A percentile compares a stretch with the other conserved stretches of the same genome.
Evolutionary conservation across 2,329 filamentous ascomycete species (phyloP).

Genomic region (Fusarium avenaceum): DNA sequence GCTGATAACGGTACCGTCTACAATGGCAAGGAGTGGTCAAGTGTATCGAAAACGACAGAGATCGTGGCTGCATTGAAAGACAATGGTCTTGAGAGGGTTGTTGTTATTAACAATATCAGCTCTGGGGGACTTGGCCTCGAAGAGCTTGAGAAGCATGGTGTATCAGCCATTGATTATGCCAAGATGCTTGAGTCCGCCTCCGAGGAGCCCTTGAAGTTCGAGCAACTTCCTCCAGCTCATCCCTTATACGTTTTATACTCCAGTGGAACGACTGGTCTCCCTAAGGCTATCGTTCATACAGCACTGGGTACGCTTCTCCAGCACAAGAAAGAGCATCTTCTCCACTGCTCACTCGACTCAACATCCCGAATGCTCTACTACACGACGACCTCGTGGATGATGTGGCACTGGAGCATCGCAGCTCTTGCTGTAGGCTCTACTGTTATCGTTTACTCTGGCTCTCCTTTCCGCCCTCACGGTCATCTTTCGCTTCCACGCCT

Average conservation of each 20-base stretch:
- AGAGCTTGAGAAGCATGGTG: conserved; percentile 56
- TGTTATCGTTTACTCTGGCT: conserved; percentile 91
- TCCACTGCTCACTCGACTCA: conserved; percentile 85
- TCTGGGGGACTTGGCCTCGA: conserved; percentile 59
- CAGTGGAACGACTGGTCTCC: conserved; percentile 86
- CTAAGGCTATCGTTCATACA: conserved; percentile 96
- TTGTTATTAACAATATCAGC: conserved; percentile 79
- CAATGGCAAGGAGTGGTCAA: conserved; percentile 90
- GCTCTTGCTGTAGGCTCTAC: conserved; percentile 86
- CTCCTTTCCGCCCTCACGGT: conserved; percentile 84
- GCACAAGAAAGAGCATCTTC: conserved; percentile 95
- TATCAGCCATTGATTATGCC: conserved; percentile 61
- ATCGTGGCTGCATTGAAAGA: conserved; percentile 74
- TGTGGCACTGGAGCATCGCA: conserved; percentile 98
- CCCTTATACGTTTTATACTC: conserved; percentile 96
- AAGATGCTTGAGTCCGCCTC: conserved; percentile 60
- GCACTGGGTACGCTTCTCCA: conserved; percentile 91
- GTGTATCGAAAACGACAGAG: conserved; percentile 81
- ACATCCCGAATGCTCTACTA: conserved; percentile 88
- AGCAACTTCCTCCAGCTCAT: conserved; percentile 84
- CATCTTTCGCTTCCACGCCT: conserved; percentile 86
- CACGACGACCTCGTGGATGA: conserved; percentile 98
- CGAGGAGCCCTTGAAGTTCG: conserved; percentile 71
- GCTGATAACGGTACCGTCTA: conserved; percentile 90
- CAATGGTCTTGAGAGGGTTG: conserved; percentile 74